Percentiles rank a stretch among this genome's conserved stretches.
phyloP scores from a whole-genome alignment of 1,139 yeast species.

The Scheffersomyces lignicola region DNA sequence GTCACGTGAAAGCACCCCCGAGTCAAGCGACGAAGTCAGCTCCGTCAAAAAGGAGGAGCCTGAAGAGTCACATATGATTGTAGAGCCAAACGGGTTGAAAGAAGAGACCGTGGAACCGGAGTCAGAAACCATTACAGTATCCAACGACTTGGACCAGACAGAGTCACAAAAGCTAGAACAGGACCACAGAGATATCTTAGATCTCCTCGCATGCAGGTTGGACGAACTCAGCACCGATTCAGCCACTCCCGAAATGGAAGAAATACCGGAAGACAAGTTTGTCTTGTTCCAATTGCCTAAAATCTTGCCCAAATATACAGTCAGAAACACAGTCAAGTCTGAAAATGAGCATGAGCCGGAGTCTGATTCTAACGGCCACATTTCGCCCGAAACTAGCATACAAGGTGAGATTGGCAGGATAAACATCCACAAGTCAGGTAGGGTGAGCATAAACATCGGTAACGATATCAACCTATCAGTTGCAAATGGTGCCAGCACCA shows the following conservation, averaged over 20 bases:
- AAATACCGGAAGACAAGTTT: constrained; percentile 22
- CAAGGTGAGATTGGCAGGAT: constrained; percentile 70
- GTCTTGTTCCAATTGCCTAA: constrained; percentile 74
- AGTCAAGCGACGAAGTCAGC: constrained; percentile 30
- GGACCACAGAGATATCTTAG: constrained; percentile 36
- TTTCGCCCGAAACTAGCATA: constrained; percentile 8
- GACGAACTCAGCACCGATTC: constrained; percentile 19
- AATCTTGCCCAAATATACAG: constrained; percentile 55
- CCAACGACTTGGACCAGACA: constrained; percentile 26
- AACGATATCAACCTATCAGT: constrained; percentile 64
- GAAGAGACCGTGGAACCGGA: too few relatives aligned
- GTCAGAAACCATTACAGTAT: not conserved
- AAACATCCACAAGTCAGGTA: constrained; percentile 80
- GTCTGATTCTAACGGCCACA: constrained; percentile 11
- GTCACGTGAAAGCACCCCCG: constrained; percentile 17
- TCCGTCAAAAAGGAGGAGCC: constrained; percentile 32
- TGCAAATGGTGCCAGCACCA: constrained; percentile 68
- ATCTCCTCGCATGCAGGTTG: constrained; percentile 26
- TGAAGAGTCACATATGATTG: too few relatives aligned
- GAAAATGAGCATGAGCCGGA: constrained; percentile 15
- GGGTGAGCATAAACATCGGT: constrained; percentile 71
- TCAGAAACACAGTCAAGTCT: constrained; percentile 13
- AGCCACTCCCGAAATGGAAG: constrained; percentile 7
- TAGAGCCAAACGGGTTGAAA: too few relatives aligned
- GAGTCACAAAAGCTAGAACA: constrained; percentile 30